phyloP scores from a whole-genome alignment of 768 basidiomycete genomes.

The Fistulinella prunicolor region DNA sequence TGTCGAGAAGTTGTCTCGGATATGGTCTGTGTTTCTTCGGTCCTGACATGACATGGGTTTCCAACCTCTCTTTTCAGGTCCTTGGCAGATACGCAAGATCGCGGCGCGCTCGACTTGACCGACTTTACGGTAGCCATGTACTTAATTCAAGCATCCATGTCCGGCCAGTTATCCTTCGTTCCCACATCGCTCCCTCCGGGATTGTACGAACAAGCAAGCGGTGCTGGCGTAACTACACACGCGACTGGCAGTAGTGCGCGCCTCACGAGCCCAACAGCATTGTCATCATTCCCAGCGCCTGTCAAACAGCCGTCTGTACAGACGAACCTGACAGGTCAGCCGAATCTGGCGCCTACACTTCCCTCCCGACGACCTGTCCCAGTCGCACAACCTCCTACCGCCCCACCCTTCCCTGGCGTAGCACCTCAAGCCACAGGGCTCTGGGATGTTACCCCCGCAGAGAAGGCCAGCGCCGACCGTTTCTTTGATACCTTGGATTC shows the following conservation, averaged over 20 bases:
- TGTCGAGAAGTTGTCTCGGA: constrained; percentile 84
- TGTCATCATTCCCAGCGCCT: constrained; percentile 41
- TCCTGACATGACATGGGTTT: neutral
- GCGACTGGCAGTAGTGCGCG: constrained; percentile 58
- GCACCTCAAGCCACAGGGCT: constrained; percentile 28
- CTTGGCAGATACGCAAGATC: constrained; percentile 91
- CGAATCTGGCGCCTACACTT: constrained; percentile 20
- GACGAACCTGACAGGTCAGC: constrained; percentile 46
- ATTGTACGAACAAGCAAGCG: constrained; percentile 79
- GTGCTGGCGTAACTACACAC: constrained; percentile 44
- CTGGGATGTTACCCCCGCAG: constrained; percentile 84
- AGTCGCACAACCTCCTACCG: constrained; percentile 16
- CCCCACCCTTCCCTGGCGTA: constrained; percentile 30
- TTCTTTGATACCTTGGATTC: constrained; percentile 84
- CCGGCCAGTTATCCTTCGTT: constrained; percentile 64
- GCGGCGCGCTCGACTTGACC: constrained; percentile 81
- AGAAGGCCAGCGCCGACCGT: constrained; percentile 74
- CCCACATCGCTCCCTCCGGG: constrained; percentile 77
- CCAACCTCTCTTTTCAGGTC: constrained; percentile 50
- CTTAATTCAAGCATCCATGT: constrained; percentile 92
- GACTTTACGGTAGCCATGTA: constrained; percentile 98
- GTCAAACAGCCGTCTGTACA: constrained; percentile 65
- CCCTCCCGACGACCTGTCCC: constrained; percentile 22
- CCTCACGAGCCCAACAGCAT: constrained; percentile 54
- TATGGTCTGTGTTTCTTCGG: constrained; percentile 61